These are phyloP conservation scores for Emergomyces pasteurianus DNA, from an alignment of 2,329 filamentous ascomycete species.

Conservation along the genomic window DNA sequence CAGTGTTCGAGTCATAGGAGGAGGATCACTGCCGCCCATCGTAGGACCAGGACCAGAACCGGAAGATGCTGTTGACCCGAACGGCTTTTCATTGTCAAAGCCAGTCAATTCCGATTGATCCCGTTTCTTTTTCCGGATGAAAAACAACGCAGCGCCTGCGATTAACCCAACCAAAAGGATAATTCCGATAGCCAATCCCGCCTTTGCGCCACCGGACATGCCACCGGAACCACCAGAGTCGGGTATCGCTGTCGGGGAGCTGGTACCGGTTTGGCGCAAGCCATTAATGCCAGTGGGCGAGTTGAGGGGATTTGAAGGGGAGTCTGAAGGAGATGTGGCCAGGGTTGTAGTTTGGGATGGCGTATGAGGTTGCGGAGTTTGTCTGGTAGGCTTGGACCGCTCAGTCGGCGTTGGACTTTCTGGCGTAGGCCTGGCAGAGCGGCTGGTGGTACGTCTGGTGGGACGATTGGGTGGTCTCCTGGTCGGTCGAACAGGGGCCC, in stretches of 20 bases:
- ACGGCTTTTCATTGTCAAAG: constrained; percentile 23
- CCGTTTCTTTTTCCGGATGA: constrained; percentile 56
- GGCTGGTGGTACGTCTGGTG: constrained; percentile 1
- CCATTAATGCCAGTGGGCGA: constrained; percentile 5
- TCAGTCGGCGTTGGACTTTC: constrained; percentile 10
- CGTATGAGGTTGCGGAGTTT: constrained; percentile 6
- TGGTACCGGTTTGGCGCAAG: background rate
- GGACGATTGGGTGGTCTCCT: constrained; percentile 5
- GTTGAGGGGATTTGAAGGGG: constrained; percentile 4
- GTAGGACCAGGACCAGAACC: constrained; percentile 9
- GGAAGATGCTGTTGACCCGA: constrained; percentile 15
- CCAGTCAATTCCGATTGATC: constrained; percentile 26
- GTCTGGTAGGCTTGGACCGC: constrained; percentile 2
- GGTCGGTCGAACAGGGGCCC: constrained; percentile 18
- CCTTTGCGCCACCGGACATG: constrained; percentile 46
- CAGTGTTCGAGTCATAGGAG: constrained; percentile 26
- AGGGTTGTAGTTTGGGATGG: constrained; percentile 13
- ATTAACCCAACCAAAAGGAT: constrained; percentile 56
- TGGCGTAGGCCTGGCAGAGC: constrained; percentile 13
- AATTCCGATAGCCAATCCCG: constrained; percentile 75
- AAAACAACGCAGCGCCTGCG: constrained; percentile 56
- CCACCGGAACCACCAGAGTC: constrained; percentile 23
- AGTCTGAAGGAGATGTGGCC: constrained; percentile 13
- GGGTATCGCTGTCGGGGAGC: constrained; percentile 12
- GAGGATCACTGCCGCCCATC: constrained; percentile 19